phyloP scores from a whole-genome alignment of 2,329 filamentous ascomycete genomes.

The Dryadomyces sulphureus region DNA sequence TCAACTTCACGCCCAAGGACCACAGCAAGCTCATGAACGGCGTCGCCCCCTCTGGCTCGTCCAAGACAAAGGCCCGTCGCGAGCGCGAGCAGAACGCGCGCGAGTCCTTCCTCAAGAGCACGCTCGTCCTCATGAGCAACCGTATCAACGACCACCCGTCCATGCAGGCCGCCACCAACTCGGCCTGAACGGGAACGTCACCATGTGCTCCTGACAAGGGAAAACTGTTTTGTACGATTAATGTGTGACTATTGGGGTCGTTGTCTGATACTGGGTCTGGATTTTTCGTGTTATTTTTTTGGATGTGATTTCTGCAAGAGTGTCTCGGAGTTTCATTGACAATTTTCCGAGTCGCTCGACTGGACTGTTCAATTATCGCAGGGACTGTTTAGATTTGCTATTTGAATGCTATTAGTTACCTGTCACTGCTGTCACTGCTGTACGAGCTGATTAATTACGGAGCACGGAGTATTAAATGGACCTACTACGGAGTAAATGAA shows the following conservation, averaged over 20 bases:
- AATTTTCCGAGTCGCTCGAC: background rate
- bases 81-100: constrained; percentile 79
- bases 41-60: constrained; percentile 80
- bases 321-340: background rate
- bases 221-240: background rate
- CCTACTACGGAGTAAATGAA: too few relatives aligned
- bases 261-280: background rate
- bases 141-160: too few relatives aligned
- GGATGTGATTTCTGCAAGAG: too few relatives aligned
- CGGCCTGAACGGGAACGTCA: too few relatives aligned
- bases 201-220: too few relatives aligned
- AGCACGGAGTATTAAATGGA: too few relatives aligned
- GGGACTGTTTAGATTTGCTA: background rate
- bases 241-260: background rate
- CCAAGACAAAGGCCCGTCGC: constrained; percentile 84
- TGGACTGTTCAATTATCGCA: background rate
- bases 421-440: too few relatives aligned
- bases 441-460: too few relatives aligned
- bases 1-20: constrained; percentile 81
- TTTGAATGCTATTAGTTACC: background rate
- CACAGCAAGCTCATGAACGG: constrained; percentile 67
- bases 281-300: too few relatives aligned
- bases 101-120: constrained; percentile 50
- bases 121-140: constrained; percentile 41
- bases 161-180: too few relatives aligned